A percentile compares a stretch with the other conserved stretches of the same genome.
Evolutionary conservation across 208 protist species (phyloP).

Genomic region (Leishmania mexicana): DNA sequence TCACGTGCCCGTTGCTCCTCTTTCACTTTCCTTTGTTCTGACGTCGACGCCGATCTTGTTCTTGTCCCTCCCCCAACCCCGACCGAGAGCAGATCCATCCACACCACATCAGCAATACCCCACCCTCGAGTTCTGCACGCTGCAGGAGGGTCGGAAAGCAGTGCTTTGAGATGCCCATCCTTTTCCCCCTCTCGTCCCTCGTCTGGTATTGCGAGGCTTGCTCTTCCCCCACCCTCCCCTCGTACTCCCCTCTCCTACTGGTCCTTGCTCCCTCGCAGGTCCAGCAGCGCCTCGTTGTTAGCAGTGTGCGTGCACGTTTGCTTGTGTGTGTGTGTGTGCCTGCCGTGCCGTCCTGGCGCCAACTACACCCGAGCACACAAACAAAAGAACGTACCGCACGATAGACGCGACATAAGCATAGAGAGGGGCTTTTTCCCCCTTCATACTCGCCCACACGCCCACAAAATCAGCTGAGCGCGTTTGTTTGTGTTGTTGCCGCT

Average conservation of each 20-base stretch:
- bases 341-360: background rate
- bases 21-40: background rate
- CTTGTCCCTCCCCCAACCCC: background rate
- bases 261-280: background rate
- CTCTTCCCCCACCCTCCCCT: background rate
- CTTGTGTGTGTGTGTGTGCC: conserved; percentile 1
- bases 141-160: background rate
- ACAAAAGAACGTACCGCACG: background rate
- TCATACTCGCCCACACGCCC: background rate
- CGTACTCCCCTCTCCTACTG: background rate
- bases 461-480: background rate
- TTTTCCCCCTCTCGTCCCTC: background rate
- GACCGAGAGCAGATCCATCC: background rate
- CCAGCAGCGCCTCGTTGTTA: background rate
- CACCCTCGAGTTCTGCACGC: background rate
- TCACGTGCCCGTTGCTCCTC: background rate
- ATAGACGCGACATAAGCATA: background rate
- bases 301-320: background rate
- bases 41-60: background rate
- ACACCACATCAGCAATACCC: background rate
- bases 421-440: background rate
- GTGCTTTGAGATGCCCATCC: background rate
- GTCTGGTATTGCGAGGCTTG: background rate
- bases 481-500: background rate
- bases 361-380: background rate